Evolutionary conservation across 2,329 filamentous ascomycete species (phyloP).

Genomic region (Penicillium expansum): DNA sequence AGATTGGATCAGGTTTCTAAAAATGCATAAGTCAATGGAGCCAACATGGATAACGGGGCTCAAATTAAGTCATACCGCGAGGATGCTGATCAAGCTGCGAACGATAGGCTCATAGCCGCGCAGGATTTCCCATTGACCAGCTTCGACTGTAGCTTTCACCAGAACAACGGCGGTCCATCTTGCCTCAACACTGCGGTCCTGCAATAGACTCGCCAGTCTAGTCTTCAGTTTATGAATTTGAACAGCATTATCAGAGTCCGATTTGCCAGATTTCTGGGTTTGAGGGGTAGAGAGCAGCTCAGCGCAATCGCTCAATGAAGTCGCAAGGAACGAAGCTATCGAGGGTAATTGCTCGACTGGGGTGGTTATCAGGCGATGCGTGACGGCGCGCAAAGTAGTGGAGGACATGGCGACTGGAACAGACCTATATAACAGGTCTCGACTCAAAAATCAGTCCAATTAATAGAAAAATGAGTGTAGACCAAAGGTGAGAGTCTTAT

Average conservation of each 20-base stretch:
- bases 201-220: conserved; percentile 71
- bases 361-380: conserved; percentile 62
- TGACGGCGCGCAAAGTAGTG: conserved; percentile 43
- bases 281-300: conserved; percentile 62
- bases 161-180: conserved; percentile 75
- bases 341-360: conserved; percentile 70
- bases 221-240: conserved; percentile 80
- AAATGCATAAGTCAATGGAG: conserved; percentile 14
- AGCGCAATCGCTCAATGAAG: conserved; percentile 54
- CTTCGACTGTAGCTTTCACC: conserved; percentile 76
- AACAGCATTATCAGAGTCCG: conserved; percentile 64
- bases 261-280: conserved; percentile 57
- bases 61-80: conserved; percentile 57
- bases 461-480: not conserved
- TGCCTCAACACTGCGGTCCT: conserved; percentile 70
- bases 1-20: conserved; percentile 72
- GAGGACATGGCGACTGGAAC: conserved; percentile 23
- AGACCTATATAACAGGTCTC: not conserved
- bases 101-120: conserved; percentile 74
- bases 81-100: conserved; percentile 67
- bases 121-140: conserved; percentile 79
- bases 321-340: conserved; percentile 66
- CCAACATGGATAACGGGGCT: not conserved
- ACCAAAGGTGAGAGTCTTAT: conserved; percentile 7
- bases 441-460: conserved; percentile 3